phyloP scores from a whole-genome alignment of 192 early-diverging fungal species.

The Cladochytrium replicatum region DNA sequence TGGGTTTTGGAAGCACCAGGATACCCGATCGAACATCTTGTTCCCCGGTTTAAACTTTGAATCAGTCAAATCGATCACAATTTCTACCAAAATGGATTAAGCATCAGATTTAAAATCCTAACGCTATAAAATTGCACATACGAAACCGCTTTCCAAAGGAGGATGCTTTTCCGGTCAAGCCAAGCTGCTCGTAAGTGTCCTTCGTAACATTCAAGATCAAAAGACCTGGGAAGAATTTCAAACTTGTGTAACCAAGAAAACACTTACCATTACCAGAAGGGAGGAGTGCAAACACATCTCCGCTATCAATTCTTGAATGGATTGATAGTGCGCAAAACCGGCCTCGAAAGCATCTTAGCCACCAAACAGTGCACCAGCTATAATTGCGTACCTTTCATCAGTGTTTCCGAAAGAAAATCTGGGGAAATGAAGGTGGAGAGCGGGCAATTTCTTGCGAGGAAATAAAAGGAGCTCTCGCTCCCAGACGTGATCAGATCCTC shows the following conservation, averaged over 20 bases:
- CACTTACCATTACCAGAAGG: conserved; percentile 7
- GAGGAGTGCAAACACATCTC: conserved; percentile 19
- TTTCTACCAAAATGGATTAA: neutral
- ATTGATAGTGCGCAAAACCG: conserved; percentile 5
- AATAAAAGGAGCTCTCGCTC: too few species aligned
- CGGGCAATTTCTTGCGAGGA: too few species aligned
- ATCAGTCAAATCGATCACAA: conserved; percentile 6
- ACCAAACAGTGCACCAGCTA: too few species aligned
- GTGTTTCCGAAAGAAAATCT: too few species aligned
- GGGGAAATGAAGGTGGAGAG: too few species aligned
- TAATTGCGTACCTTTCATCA: too few species aligned
- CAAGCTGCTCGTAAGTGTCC: conserved; percentile 21
- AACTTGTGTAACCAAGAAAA: too few species aligned
- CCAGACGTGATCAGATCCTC: too few species aligned
- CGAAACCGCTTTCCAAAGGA: conserved; percentile 3
- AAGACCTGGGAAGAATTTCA: too few species aligned
- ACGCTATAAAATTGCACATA: neutral
- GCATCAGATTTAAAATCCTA: neutral
- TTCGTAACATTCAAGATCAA: conserved; percentile 16
- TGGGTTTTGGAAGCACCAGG: conserved; percentile 19
- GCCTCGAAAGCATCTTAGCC: conserved; percentile 4
- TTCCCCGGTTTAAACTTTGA: conserved; percentile 7
- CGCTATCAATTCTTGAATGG: conserved; percentile 10
- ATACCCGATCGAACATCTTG: conserved; percentile 11
- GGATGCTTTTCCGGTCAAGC: conserved; percentile 10